Conservation (phyloP, 2,329 filamentous ascomycete species). For the Pseudogymnoascus sp. region DNA sequence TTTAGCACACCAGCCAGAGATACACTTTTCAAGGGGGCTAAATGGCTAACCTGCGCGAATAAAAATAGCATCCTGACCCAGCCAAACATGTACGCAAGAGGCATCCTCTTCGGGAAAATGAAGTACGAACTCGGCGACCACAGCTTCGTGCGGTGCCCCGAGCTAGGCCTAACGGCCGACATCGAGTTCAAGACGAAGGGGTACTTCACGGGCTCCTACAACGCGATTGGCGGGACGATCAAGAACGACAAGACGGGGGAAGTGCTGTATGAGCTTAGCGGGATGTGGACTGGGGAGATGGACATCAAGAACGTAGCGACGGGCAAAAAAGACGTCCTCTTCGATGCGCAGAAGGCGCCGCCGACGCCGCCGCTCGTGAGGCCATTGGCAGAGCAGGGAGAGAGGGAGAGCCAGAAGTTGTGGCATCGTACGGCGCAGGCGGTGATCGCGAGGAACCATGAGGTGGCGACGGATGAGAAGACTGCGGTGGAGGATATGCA, state of each 20-base stretch:
- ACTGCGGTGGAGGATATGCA: conserved; percentile 92
- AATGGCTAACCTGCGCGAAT: conserved; percentile 29
- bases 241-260: conserved; percentile 83
- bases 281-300: conserved; percentile 94
- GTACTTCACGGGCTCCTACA: conserved; percentile 93
- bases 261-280: conserved; percentile 81
- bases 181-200: conserved; percentile 98
- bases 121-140: conserved; percentile 98
- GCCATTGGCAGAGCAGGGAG: conserved; percentile 77
- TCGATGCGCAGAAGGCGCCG: conserved; percentile 73
- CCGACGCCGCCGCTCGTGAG: conserved; percentile 66
- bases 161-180: conserved; percentile 77
- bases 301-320: conserved; percentile 83
- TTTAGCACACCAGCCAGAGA: not conserved
- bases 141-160: conserved; percentile 84
- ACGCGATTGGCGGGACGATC: conserved; percentile 86
- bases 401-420: conserved; percentile 80
- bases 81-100: conserved; percentile 97
- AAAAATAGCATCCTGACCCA: conserved; percentile 67
- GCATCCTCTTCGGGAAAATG: conserved; percentile 98
- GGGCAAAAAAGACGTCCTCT: conserved; percentile 80
- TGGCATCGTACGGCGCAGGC: conserved; percentile 79
- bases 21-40: not conserved
- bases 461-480: conserved; percentile 86
- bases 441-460: conserved; percentile 77